Evolutionary conservation across 2,329 filamentous ascomycete species (phyloP), one percentile per base, ranked within the genome.

Genomic region (Zymoseptoria brevis): DNA sequence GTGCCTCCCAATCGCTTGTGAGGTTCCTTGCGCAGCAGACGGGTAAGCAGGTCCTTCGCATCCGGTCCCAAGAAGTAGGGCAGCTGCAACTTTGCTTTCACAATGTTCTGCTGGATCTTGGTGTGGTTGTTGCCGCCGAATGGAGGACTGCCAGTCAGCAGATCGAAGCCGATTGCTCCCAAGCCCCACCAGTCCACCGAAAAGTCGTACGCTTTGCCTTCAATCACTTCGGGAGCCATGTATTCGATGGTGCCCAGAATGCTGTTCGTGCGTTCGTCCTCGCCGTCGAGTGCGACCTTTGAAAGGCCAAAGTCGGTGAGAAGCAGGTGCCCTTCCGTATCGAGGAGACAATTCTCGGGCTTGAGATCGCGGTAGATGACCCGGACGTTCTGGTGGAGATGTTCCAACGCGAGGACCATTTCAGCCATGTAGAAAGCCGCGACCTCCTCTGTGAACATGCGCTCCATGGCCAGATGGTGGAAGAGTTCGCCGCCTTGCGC

Each of bases 141-240:
- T 0, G 95, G 94, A 8, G 93, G 91, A 57, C 87, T 87, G 56
- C 95, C 94, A 8, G 93, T 97, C 73, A 99, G 86, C 41, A 99
- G 80, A 73, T 99, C 94, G 74, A 87, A 96, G 35, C 90, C 91
- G 52, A 99, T 82, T 2, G 93, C 92, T 41, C 95, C 94, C 53
- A 99, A 87, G 4, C 92, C 96, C 94, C 94, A 99, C 93, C 93
- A 99, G 76, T 99, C 94, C 19, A 96, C 95, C 1, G 91, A 87
- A 74, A 92, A 93, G 70, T 93, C 92, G 73, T 99, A 99, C 65
- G 89, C 87, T 65, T 89, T 86, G 62, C 91, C 92, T 62, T 87
- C 83, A 61, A 99, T 85, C 55, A 99, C 89, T 76, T 99, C 94
- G 0, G 94, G 94, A 0, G 94, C 95, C 94, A 99, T 99, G 81